These are phyloP conservation scores for Aegilops tauschii DNA, from an alignment of 176 grass and related monocot species.

Conservation along the genomic window DNA sequence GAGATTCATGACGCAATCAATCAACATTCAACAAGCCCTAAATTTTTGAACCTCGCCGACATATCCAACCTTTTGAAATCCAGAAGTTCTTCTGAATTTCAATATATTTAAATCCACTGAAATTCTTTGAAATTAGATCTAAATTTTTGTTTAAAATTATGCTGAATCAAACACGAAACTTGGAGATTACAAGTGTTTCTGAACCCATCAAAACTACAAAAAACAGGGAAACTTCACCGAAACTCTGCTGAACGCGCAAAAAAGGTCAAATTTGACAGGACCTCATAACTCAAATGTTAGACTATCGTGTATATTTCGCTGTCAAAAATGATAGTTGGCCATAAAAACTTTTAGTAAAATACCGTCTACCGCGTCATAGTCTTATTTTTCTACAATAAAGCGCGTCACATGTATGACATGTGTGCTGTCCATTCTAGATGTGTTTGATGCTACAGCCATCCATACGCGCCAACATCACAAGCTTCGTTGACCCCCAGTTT, in stretches of 20 bases:
- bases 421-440: constrained; percentile 1
- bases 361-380: not conserved
- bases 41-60: too few relatives aligned
- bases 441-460: not conserved
- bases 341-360: not conserved
- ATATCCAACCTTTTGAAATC: too few relatives aligned
- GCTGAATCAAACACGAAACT: too few relatives aligned
- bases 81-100: too few relatives aligned
- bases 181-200: not conserved
- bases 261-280: not conserved
- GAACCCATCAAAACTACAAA: not conserved
- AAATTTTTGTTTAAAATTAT: too few relatives aligned
- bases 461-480: not conserved
- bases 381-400: not conserved
- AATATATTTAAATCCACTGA: too few relatives aligned
- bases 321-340: not conserved
- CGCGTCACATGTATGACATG: not conserved
- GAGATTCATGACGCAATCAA: too few relatives aligned
- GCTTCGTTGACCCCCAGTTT: not conserved
- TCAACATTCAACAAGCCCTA: too few relatives aligned
- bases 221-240: not conserved
- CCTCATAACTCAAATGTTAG: not conserved
- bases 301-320: not conserved
- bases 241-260: not conserved
- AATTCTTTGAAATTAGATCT: too few relatives aligned